Evolutionary conservation across 306 rosid genomes (phyloP).

Genomic region (Trifolium subterraneum): DNA sequence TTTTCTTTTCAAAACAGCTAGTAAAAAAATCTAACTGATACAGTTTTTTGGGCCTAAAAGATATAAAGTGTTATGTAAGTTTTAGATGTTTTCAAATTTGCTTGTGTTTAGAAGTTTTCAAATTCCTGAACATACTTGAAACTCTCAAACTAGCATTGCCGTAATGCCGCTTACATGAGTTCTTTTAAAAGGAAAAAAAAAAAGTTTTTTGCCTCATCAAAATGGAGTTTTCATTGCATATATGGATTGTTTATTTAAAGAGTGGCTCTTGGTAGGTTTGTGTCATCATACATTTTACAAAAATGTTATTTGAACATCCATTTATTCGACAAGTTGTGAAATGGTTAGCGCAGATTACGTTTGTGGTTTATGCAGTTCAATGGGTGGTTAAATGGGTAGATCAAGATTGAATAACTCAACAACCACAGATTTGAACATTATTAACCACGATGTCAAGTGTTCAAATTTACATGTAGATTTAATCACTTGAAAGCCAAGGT

Average conservation of each 20-base stretch:
- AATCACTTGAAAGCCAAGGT: neutral
- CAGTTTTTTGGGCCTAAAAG: too few species aligned
- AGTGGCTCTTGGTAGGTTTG: conserved; percentile 17
- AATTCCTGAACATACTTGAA: neutral
- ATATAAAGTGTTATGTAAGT: conserved; percentile 9
- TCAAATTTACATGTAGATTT: neutral
- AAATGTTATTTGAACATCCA: conserved; percentile 2
- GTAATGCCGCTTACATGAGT: neutral
- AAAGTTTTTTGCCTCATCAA: conserved; percentile 15
- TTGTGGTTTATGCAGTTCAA: neutral
- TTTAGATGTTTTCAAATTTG: conserved; percentile 2
- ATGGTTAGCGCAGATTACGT: neutral
- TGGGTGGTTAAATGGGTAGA: neutral
- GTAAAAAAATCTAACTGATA: too few species aligned
- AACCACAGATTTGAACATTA: neutral
- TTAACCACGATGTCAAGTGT: neutral
- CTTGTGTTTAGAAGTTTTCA: neutral
- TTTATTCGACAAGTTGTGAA: neutral
- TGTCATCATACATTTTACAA: neutral
- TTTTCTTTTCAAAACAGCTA: neutral
- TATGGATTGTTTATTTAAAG: conserved; percentile 11
- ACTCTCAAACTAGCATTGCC: conserved; percentile 1
- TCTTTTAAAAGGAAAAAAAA: neutral
- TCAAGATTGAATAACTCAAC: neutral
- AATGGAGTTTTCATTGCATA: conserved; percentile 17